A percentile compares a stretch with the other conserved stretches of the same genome.
Conservation (phyloP, 441 rosid genomes). For the Populus tomentosa region DNA sequence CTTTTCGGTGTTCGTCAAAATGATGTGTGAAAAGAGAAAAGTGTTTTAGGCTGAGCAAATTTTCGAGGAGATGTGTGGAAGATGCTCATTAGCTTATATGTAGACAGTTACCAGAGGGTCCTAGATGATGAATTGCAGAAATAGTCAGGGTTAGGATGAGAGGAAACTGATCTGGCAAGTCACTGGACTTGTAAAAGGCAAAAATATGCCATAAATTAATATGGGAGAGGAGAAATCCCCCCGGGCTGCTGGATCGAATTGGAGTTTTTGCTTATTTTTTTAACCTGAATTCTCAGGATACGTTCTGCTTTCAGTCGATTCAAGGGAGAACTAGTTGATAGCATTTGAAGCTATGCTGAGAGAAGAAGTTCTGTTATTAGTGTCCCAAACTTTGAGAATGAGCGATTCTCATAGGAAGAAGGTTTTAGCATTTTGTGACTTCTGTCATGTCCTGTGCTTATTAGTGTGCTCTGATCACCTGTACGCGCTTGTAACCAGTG, state of each 20-base stretch:
- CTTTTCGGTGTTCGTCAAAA: conserved; percentile 22
- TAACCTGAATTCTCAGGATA: neutral
- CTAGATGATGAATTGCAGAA: conserved; percentile 21
- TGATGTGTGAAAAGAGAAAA: conserved; percentile 22
- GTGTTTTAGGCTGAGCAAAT: conserved; percentile 15
- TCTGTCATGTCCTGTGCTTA: too few relatives aligned
- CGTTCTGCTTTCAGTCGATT: neutral
- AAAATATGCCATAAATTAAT: neutral
- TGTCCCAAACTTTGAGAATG: too few relatives aligned
- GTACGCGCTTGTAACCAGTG: too few relatives aligned
- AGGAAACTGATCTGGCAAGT: neutral
- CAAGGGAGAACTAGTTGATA: neutral
- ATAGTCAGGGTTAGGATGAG: neutral
- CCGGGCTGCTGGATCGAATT: neutral
- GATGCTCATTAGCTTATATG: conserved; percentile 18
- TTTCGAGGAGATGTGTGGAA: conserved; percentile 24
- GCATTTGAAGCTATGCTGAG: neutral
- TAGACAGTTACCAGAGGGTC: conserved; percentile 20
- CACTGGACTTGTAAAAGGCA: neutral
- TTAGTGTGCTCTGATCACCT: too few relatives aligned
- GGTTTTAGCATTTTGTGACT: too few relatives aligned
- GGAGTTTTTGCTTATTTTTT: neutral
- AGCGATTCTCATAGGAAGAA: too few relatives aligned
- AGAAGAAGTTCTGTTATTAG: neutral
- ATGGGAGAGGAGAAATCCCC: neutral